Conservation (phyloP, 768 basidiomycete species). For the Harrya chromipes region DNA sequence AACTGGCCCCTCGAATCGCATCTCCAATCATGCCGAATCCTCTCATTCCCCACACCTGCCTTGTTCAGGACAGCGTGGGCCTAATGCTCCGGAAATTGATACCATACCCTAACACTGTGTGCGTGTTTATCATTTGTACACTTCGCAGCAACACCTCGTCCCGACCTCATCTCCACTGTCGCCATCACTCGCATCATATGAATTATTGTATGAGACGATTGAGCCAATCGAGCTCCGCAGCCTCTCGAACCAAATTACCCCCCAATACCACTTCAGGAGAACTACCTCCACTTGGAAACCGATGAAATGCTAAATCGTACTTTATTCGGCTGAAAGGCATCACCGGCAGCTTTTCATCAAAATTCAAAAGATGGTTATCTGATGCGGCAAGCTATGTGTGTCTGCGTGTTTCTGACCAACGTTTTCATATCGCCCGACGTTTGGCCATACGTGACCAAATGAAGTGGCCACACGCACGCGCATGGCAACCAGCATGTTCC, state of each 20-base stretch:
- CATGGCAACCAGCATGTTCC: conserved; percentile 14
- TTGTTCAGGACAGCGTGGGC: background rate
- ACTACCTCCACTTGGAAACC: conserved; percentile 17
- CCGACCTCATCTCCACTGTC: background rate
- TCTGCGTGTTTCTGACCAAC: conserved; percentile 19
- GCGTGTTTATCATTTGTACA: conserved; percentile 2
- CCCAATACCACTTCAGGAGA: conserved; percentile 14
- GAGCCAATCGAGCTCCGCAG: conserved; percentile 8
- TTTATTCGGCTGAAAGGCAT: conserved; percentile 13
- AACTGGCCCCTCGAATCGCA: conserved; percentile 7
- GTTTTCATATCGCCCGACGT: conserved; percentile 25
- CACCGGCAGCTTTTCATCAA: conserved; percentile 24
- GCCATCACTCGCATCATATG: conserved; percentile 1
- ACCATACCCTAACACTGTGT: conserved; percentile 19
- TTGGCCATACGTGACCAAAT: conserved; percentile 12
- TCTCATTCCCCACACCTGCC: background rate
- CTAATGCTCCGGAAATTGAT: conserved; percentile 21
- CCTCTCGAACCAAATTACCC: background rate
- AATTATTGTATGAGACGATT: background rate
- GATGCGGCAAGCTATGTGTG: conserved; percentile 10
- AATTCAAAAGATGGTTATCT: conserved; percentile 17
- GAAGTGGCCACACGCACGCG: conserved; percentile 4
- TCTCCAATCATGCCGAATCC: background rate
- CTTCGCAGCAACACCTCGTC: background rate
- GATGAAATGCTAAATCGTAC: conserved; percentile 4